Conservation (phyloP, 2,329 filamentous ascomycete genomes). For the Fusarium lateritium region DNA sequence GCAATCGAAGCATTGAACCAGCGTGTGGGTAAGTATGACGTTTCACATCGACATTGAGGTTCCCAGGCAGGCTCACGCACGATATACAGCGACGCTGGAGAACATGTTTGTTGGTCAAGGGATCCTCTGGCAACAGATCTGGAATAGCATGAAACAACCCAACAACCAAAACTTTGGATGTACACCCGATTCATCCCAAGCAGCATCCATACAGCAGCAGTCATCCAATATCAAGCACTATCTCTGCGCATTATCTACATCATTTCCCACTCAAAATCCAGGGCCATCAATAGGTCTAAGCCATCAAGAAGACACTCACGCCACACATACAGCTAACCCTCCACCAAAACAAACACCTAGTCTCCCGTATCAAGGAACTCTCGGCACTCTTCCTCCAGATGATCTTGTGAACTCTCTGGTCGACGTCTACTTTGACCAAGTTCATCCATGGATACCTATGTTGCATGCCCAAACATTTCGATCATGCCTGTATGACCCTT, state of each 20-base stretch:
- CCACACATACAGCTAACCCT: not conserved
- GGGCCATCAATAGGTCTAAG: not conserved
- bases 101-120: slow-evolving; percentile 58
- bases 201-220: slow-evolving; percentile 15
- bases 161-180: not conserved
- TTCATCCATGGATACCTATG: slow-evolving; percentile 58
- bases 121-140: slow-evolving; percentile 55
- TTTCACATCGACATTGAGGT: no score
- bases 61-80: not conserved
- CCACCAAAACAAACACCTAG: not conserved
- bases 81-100: slow-evolving; percentile 46
- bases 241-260: not conserved
- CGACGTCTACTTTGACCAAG: slow-evolving; percentile 54
- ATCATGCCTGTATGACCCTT: slow-evolving; percentile 9
- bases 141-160: slow-evolving; percentile 13
- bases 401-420: slow-evolving; percentile 54
- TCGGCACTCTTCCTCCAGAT: slow-evolving; percentile 43
- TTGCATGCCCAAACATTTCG: slow-evolving; percentile 49
- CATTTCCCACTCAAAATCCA: not conserved
- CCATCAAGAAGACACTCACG: not conserved
- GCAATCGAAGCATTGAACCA: slow-evolving; percentile 55
- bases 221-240: slow-evolving; percentile 9
- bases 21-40: slow-evolving; percentile 46
- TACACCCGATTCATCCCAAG: not conserved
- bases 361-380: not conserved